phyloP scores from a whole-genome alignment of 805 yeast species.

The Hanseniaspora pseudoguilliermondii region DNA sequence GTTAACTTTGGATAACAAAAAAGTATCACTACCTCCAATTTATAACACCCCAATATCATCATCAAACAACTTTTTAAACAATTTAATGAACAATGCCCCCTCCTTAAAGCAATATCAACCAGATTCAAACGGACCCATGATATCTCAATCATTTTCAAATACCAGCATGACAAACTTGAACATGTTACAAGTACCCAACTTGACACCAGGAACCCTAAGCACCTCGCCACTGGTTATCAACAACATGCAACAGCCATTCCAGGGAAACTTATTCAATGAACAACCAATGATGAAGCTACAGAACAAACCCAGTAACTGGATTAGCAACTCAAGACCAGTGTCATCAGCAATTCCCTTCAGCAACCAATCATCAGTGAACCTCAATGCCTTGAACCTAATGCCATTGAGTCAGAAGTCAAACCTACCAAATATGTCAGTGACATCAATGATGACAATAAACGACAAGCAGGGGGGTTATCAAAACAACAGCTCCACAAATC shows the following conservation, averaged over 20 bases:
- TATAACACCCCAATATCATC: slow-evolving; percentile 7
- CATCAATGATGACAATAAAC: not conserved
- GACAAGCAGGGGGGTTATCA: not conserved
- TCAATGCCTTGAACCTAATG: not conserved
- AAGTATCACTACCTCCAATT: not conserved
- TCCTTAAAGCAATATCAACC: not conserved
- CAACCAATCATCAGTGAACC: not conserved
- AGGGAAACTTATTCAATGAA: no score
- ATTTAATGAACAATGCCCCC: not conserved
- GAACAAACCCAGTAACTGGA: not conserved
- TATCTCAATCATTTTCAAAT: not conserved
- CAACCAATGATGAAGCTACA: not conserved
- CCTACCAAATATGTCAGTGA: not conserved
- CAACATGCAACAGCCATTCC: not conserved
- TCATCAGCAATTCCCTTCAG: not conserved
- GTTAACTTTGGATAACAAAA: not conserved
- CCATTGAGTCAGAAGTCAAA: not conserved
- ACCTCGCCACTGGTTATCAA: not conserved
- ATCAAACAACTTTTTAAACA: not conserved
- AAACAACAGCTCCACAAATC: not conserved
- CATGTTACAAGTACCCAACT: not conserved
- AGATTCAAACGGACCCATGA: no score
- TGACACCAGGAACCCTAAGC: not conserved
- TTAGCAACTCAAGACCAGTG: not conserved
- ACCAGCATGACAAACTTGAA: not conserved